Conservation (phyloP, 805 yeast genomes). For the Scheffersomyces amazonensis region DNA sequence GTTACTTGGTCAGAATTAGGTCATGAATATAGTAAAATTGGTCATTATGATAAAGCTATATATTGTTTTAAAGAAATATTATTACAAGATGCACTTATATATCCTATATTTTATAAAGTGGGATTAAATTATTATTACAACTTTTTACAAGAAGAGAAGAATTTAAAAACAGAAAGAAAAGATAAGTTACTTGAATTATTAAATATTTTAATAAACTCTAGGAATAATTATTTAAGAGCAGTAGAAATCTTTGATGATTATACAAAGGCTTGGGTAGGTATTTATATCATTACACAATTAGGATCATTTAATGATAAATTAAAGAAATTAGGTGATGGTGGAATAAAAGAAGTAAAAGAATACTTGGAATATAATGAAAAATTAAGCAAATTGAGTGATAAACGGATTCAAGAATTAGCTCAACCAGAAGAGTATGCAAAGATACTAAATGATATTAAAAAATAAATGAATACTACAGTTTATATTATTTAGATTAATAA, state of each 20-base stretch:
- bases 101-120: slow-evolving; percentile 58
- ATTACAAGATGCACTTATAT: slow-evolving; percentile 65
- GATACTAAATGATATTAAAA: neutral
- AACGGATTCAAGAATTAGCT: slow-evolving; percentile 15
- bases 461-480: neutral
- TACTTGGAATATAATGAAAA: slow-evolving; percentile 20
- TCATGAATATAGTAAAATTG: slow-evolving; percentile 55
- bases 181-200: slow-evolving; percentile 26
- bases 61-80: slow-evolving; percentile 70
- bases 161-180: slow-evolving; percentile 18
- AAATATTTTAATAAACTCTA: slow-evolving; percentile 22
- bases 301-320: slow-evolving; percentile 16
- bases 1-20: slow-evolving; percentile 79
- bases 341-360: slow-evolving; percentile 15
- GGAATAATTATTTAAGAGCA: slow-evolving; percentile 59
- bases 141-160: slow-evolving; percentile 18
- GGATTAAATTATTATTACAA: slow-evolving; percentile 43
- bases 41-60: slow-evolving; percentile 66
- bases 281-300: slow-evolving; percentile 34
- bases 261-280: slow-evolving; percentile 73
- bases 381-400: slow-evolving; percentile 16
- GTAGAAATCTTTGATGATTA: slow-evolving; percentile 74
- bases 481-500: too few species aligned
- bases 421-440: neutral
- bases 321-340: slow-evolving; percentile 10